phyloP scores from a whole-genome alignment of 257 asterid species.

The Schizonepeta tenuifolia region DNA sequence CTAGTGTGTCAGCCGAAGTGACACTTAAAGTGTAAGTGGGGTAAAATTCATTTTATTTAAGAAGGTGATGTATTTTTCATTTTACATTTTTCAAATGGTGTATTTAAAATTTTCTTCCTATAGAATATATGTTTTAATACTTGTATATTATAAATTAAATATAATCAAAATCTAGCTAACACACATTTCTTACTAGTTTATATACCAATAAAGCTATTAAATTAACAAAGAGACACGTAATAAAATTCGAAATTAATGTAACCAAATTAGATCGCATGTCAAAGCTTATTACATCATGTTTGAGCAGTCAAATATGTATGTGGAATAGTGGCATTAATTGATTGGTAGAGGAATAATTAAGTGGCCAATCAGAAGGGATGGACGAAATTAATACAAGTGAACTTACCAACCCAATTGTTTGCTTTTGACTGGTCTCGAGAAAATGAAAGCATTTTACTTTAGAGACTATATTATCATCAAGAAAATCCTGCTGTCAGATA shows the following conservation, averaged over 20 bases:
- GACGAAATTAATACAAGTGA: conserved; percentile 1
- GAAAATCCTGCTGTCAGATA: neutral
- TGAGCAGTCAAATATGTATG: conserved; percentile 23
- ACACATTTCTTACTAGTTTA: neutral
- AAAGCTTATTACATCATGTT: neutral
- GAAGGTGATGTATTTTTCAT: too few species aligned
- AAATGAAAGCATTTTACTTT: neutral
- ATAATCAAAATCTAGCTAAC: too few species aligned
- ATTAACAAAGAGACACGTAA: neutral
- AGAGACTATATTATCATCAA: neutral
- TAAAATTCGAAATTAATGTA: neutral
- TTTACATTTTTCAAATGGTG: too few species aligned
- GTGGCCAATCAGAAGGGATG: neutral
- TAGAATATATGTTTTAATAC: too few species aligned
- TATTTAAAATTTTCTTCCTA: too few species aligned
- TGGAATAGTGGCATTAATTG: conserved; percentile 17
- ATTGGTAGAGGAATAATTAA: neutral
- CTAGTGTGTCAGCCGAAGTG: too few species aligned
- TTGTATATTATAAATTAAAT: too few species aligned
- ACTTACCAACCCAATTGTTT: conserved; percentile 25
- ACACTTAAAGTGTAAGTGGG: too few species aligned
- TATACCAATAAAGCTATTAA: neutral
- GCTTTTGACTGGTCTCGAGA: conserved; percentile 20
- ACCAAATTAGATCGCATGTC: neutral
- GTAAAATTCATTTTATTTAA: too few species aligned